phyloP scores from a whole-genome alignment of 139 green algal species.

The Chlamydomonas eustigma region DNA sequence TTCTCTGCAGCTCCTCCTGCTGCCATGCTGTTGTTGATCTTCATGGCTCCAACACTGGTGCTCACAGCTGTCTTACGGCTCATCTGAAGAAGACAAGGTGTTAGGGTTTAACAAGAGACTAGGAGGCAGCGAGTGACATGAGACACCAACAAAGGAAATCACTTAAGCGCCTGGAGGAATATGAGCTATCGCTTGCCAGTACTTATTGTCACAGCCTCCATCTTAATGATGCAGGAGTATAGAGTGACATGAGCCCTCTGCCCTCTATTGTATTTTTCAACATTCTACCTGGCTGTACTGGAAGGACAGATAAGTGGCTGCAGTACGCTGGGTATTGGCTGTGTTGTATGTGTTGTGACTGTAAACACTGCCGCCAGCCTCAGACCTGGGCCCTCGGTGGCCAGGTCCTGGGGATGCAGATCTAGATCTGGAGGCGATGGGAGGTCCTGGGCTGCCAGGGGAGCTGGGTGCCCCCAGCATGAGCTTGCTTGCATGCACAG shows the following conservation, averaged over 20 bases:
- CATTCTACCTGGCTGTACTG: slow-evolving; percentile 26
- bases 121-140: too few species aligned
- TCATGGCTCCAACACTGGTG: slow-evolving; percentile 18
- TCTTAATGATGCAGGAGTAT: too few species aligned
- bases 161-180: too few species aligned
- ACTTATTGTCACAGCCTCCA: too few species aligned
- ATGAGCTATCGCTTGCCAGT: too few species aligned
- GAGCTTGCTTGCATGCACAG: neutral
- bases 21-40: slow-evolving; percentile 32
- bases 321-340: slow-evolving; percentile 6
- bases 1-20: slow-evolving; percentile 44
- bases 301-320: neutral
- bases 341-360: slow-evolving; percentile 32
- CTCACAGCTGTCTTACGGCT: slow-evolving; percentile 34
- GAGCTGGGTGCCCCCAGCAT: too few species aligned
- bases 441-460: neutral
- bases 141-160: too few species aligned
- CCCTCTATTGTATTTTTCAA: too few species aligned
- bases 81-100: slow-evolving; percentile 34
- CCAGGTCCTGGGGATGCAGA: slow-evolving; percentile 18
- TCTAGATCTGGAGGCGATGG: neutral
- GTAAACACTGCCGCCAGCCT: slow-evolving; percentile 31
- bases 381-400: slow-evolving; percentile 19
- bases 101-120: too few species aligned
- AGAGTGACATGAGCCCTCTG: neutral